These are phyloP conservation scores for Apostasia shenzhenica DNA, from an alignment of 106 monocot genomes.

Conservation along the genomic window DNA sequence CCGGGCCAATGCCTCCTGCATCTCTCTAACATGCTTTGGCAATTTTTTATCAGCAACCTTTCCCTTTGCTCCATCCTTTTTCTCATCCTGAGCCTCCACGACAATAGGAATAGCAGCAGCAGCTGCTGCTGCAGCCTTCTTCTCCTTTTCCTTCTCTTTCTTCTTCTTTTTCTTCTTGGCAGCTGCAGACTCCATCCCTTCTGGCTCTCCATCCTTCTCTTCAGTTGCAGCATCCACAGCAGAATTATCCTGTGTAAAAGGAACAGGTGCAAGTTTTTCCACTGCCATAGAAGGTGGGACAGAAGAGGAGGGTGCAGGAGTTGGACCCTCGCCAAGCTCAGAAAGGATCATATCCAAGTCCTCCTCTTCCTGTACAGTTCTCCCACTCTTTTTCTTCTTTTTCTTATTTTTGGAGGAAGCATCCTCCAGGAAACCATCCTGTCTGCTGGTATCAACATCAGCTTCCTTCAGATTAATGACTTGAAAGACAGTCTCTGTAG, in stretches of 20 bases:
- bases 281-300: neutral
- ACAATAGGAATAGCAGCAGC: constrained; percentile 12
- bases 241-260: constrained; percentile 3
- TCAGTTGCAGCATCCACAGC: constrained; percentile 35
- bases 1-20: constrained; percentile 87
- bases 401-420: constrained; percentile 1
- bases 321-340: constrained; percentile 41
- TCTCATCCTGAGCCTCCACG: constrained; percentile 32
- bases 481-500: neutral
- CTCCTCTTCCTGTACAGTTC: constrained; percentile 58
- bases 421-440: neutral
- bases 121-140: constrained; percentile 35
- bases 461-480: constrained; percentile 2
- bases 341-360: constrained; percentile 66
- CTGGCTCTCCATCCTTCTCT: constrained; percentile 27
- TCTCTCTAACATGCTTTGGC: constrained; percentile 81
- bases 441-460: constrained; percentile 8
- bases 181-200: constrained; percentile 42
- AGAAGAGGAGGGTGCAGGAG: constrained; percentile 4
- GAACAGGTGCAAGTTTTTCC: constrained; percentile 4
- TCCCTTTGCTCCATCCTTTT: constrained; percentile 40
- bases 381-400: constrained; percentile 64
- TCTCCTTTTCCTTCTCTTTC: constrained; percentile 68
- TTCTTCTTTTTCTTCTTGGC: constrained; percentile 79
- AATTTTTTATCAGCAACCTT: constrained; percentile 65